These are phyloP conservation scores for Sphenostylis stenocarpa DNA, from an alignment of 306 rosid species.

Conservation along the genomic window DNA sequence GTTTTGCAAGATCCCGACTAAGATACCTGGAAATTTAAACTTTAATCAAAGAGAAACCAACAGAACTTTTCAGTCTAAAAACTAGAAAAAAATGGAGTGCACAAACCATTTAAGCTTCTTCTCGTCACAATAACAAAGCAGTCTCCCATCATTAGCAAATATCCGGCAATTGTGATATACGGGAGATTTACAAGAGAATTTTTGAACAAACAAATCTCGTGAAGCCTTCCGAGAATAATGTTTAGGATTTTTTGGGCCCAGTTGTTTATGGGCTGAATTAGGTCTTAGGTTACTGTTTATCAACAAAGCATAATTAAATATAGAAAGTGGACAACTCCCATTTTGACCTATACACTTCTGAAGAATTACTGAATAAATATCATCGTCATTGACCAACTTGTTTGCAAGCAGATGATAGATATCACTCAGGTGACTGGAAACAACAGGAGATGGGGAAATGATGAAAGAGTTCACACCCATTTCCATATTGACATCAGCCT, in stretches of 20 bases:
- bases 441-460: constrained; percentile 72
- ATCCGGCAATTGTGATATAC: constrained; percentile 96
- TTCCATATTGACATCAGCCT: constrained; percentile 63
- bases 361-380: constrained; percentile 59
- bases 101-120: constrained; percentile 93
- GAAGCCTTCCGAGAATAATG: constrained; percentile 65
- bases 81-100: constrained; percentile 28
- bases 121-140: constrained; percentile 94
- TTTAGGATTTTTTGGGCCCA: constrained; percentile 50
- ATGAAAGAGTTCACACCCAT: constrained; percentile 43
- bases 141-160: constrained; percentile 90
- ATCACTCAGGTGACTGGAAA: constrained; percentile 73
- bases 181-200: constrained; percentile 91
- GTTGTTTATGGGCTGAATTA: constrained; percentile 47
- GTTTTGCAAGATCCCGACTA: constrained; percentile 73
- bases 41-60: constrained; percentile 30
- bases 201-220: constrained; percentile 84
- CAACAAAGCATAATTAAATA: constrained; percentile 73
- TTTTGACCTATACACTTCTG: constrained; percentile 82
- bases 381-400: constrained; percentile 47
- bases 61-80: constrained; percentile 20
- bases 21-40: constrained; percentile 66
- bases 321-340: constrained; percentile 79
- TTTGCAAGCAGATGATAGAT: constrained; percentile 56
- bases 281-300: constrained; percentile 57